Conservation (phyloP, 2,329 filamentous ascomycete genomes). For the Cordyceps pruinosa region DNA sequence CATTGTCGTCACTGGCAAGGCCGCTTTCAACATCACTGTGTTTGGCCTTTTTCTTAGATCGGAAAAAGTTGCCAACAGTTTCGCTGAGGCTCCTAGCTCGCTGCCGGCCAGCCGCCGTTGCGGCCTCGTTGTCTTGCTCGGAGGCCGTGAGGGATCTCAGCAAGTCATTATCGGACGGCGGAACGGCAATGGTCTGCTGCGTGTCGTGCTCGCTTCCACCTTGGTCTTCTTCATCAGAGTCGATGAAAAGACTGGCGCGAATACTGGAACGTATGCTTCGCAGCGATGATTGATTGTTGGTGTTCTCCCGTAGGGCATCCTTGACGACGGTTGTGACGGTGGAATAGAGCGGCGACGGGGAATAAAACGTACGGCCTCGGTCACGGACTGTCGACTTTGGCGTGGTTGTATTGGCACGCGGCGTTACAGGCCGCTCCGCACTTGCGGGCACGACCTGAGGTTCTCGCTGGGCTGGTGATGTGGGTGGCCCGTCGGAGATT, state of each 20-base stretch:
- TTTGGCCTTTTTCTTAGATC: slow-evolving; percentile 22
- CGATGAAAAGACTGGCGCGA: slow-evolving; percentile 48
- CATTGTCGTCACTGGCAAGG: not conserved
- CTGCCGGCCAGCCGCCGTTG: slow-evolving; percentile 19
- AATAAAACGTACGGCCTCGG: slow-evolving; percentile 44
- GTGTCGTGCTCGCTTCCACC: slow-evolving; percentile 16
- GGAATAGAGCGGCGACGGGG: slow-evolving; percentile 52
- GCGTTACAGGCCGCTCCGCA: slow-evolving; percentile 23
- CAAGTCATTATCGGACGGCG: slow-evolving; percentile 22
- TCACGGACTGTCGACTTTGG: slow-evolving; percentile 25
- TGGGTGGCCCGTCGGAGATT: slow-evolving; percentile 16
- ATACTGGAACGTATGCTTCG: slow-evolving; percentile 44
- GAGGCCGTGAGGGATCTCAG: slow-evolving; percentile 17
- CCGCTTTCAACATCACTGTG: not conserved
- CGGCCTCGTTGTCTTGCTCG: slow-evolving; percentile 13
- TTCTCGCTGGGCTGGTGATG: slow-evolving; percentile 10
- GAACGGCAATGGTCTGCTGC: slow-evolving; percentile 16
- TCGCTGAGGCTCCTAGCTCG: slow-evolving; percentile 36
- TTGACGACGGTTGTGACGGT: slow-evolving; percentile 52
- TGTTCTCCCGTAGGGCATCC: slow-evolving; percentile 43
- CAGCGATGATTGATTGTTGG: slow-evolving; percentile 37
- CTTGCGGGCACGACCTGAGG: not conserved
- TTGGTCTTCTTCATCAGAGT: slow-evolving; percentile 33
- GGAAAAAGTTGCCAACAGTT: slow-evolving; percentile 34
- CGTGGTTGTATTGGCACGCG: slow-evolving; percentile 22